These are phyloP conservation scores for Pelargonium exstipulatum DNA, from an alignment of 441 rosid genomes.

Conservation along the genomic window DNA sequence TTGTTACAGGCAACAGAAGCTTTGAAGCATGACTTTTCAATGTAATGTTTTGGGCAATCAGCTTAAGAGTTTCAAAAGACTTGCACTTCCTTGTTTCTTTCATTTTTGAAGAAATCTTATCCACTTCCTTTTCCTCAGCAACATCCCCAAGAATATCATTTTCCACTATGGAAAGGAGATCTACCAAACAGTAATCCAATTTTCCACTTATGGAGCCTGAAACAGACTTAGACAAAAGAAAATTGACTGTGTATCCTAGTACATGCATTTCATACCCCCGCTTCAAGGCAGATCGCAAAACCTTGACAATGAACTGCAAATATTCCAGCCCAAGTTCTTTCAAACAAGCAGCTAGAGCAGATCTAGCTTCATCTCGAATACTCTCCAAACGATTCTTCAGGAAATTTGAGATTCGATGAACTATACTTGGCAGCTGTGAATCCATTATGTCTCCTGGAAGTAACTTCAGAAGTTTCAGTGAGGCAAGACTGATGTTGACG, in stretches of 20 bases:
- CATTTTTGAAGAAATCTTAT: slow-evolving; percentile 79
- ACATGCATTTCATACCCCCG: slow-evolving; percentile 90
- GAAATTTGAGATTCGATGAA: slow-evolving; percentile 66
- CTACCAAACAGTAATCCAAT: slow-evolving; percentile 79
- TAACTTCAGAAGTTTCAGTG: slow-evolving; percentile 79
- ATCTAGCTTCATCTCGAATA: slow-evolving; percentile 74
- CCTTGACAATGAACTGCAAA: slow-evolving; percentile 58
- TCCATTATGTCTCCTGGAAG: slow-evolving; percentile 81
- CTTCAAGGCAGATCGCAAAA: slow-evolving; percentile 63
- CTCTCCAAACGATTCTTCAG: slow-evolving; percentile 66
- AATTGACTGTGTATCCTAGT: slow-evolving; percentile 71
- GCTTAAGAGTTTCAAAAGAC: slow-evolving; percentile 70
- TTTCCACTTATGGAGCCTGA: slow-evolving; percentile 40
- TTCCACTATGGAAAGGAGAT: slow-evolving; percentile 70
- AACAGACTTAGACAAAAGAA: slow-evolving; percentile 53
- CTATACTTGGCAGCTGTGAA: slow-evolving; percentile 66
- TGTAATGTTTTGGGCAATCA: slow-evolving; percentile 68
- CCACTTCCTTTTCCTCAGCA: slow-evolving; percentile 88
- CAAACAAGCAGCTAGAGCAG: slow-evolving; percentile 80
- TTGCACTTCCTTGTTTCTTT: slow-evolving; percentile 72
- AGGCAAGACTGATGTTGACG: slow-evolving; percentile 62
- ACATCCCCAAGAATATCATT: slow-evolving; percentile 86
- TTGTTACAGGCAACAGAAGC: slow-evolving; percentile 60
- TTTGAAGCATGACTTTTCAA: slow-evolving; percentile 62
- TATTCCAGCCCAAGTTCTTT: slow-evolving; percentile 89